A percentile compares a stretch with the other conserved stretches of the same genome.
These are phyloP conservation scores for Sordariomycetes sp. DNA, from an alignment of 2,329 filamentous ascomycete species.

Conservation along the genomic window DNA sequence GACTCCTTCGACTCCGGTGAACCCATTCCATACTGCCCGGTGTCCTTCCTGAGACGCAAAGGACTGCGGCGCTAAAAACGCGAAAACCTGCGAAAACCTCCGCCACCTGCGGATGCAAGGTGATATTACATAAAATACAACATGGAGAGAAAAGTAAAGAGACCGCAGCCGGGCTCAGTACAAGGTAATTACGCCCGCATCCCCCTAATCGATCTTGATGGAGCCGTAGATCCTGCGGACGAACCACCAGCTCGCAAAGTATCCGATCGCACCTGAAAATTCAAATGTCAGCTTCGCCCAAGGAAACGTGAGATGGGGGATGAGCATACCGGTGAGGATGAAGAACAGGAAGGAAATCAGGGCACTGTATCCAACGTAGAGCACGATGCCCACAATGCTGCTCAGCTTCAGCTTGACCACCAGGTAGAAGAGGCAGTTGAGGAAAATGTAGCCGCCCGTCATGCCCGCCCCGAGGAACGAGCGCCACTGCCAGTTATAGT, in stretches of 20 bases:
- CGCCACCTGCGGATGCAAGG: neutral
- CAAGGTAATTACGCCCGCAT: neutral
- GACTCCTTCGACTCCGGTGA: neutral
- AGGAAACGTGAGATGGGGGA: neutral
- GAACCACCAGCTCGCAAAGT: conserved; percentile 91
- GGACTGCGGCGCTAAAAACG: neutral
- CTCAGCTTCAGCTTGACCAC: conserved; percentile 77
- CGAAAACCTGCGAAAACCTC: neutral
- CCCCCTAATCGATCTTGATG: conserved; percentile 84
- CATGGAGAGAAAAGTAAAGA: neutral
- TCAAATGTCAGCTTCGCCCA: conserved; percentile 10
- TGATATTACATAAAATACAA: conserved; percentile 3
- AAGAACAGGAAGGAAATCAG: conserved; percentile 87
- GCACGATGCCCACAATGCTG: conserved; percentile 72
- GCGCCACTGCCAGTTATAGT: conserved; percentile 99
- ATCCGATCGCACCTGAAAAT: conserved; percentile 78
- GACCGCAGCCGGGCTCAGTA: neutral
- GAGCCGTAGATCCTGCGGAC: conserved; percentile 88
- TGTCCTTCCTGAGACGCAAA: neutral
- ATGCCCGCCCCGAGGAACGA: conserved; percentile 87
- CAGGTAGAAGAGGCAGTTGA: conserved; percentile 87
- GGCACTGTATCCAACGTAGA: conserved; percentile 89
- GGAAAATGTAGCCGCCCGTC: conserved; percentile 83
- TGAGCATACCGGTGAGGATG: conserved; percentile 74
- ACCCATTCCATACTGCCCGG: neutral